Evolutionary conservation across 2,329 filamentous ascomycete species (phyloP), one percentile per base, ranked within the genome.

Genomic region (Monosporascus ibericus): DNA sequence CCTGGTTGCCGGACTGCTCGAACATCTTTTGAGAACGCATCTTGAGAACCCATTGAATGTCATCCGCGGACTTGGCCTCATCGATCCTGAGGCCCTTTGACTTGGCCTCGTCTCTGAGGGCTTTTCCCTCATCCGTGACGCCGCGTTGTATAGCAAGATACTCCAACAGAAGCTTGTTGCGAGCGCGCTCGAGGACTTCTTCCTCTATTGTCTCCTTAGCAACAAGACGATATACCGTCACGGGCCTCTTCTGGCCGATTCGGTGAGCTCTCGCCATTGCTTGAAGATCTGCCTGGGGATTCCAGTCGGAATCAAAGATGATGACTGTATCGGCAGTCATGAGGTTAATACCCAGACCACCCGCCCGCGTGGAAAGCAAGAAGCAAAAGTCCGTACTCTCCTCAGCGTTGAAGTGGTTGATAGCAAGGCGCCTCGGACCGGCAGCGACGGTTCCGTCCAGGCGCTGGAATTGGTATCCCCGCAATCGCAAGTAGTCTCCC

Each of bases 11-110:
- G 11, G 89, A 94, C 69, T 96, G 92, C 71, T 97, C 92, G 61
- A 99, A 99, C 87, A 99, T 95, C 71, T 94, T 96, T 67, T 96
- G 94, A n/a, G 94, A 95, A 61, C 94, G 88, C 72, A 92, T 91
- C 75, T 97, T 97, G 65, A 99, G 81, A 54, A 99, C 95, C 69
- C 89, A 88, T 57, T 94, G 95, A 59, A 97, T 97, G 65, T 96
- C 94, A 59, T 96, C 92, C 1, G 90, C 90, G 3, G 90, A 95
- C 54, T 86, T 92, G 7, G 92, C 92, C 61, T 95, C 92, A 51
- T 87, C 86, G 37, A 79, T 84, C 78, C 75, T 87, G 72, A 75
- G 74, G 70, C 84, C 84, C 70, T 91, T 88, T 70, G 92, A 90
- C 63, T 86, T 86, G 60, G 90, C 85, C 64, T 96, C 84, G 61